A percentile compares a stretch with the other conserved stretches of the same genome.
phyloP scores from a whole-genome alignment of 495 filamentous ascomycete genomes.

The Aspergillus affinis region DNA sequence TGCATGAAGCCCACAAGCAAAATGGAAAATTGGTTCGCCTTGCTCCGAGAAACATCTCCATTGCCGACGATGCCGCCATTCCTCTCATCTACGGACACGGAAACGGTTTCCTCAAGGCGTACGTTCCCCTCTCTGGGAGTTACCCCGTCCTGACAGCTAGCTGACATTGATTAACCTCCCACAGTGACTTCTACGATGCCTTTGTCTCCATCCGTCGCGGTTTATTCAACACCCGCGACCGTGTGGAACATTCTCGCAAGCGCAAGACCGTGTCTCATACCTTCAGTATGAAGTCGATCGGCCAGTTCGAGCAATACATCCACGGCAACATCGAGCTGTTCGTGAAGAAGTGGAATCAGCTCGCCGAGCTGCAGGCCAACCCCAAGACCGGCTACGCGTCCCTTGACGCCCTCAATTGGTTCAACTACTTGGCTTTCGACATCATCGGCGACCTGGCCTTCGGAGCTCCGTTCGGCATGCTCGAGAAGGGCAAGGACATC shows the following conservation, averaged over 20 bases:
- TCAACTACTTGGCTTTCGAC: slow-evolving; percentile 93
- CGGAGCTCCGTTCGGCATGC: slow-evolving; percentile 56
- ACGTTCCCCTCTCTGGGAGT: slow-evolving; percentile 16
- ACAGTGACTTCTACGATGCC: slow-evolving; percentile 80
- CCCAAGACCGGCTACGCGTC: slow-evolving; percentile 53
- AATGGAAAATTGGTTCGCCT: slow-evolving; percentile 60
- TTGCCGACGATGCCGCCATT: slow-evolving; percentile 61
- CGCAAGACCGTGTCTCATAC: slow-evolving; percentile 86
- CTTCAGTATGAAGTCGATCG: slow-evolving; percentile 78
- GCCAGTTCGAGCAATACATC: slow-evolving; percentile 90
- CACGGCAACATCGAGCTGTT: slow-evolving; percentile 74
- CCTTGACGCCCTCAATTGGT: slow-evolving; percentile 84
- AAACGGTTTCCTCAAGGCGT: slow-evolving; percentile 76
- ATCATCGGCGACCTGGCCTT: slow-evolving; percentile 71
- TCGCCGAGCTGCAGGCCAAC: slow-evolving; percentile 46
- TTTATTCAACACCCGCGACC: slow-evolving; percentile 87
- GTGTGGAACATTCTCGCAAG: slow-evolving; percentile 83
- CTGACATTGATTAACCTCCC: slow-evolving; percentile 2
- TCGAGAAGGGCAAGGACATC: slow-evolving; percentile 54
- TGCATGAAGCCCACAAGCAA: slow-evolving; percentile 74
- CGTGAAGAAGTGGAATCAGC: slow-evolving; percentile 67
- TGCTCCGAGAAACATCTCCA: slow-evolving; percentile 57
- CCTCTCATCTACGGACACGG: slow-evolving; percentile 60
- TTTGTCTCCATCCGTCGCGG: slow-evolving; percentile 86
- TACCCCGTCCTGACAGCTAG: neutral